A percentile compares a stretch with the other conserved stretches of the same genome.
Evolutionary conservation across 345 rosid genomes (phyloP).

Genomic region (Aquilaria yunnanensis): DNA sequence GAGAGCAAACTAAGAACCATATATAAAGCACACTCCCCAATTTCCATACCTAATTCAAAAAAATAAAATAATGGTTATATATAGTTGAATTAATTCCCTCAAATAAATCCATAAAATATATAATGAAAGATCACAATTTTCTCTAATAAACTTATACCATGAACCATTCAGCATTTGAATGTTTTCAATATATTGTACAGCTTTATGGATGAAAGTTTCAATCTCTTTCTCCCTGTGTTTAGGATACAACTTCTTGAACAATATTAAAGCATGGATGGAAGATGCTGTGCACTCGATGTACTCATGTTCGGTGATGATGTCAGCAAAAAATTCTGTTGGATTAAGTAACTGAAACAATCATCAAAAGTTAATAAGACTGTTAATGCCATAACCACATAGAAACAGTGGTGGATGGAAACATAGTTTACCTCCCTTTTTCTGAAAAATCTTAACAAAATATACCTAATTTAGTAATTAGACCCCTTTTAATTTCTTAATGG

Average conservation of each 20-base stretch:
- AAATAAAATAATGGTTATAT: background rate
- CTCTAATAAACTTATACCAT: conserved; percentile 21
- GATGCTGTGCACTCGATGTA: conserved; percentile 49
- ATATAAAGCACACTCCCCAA: conserved; percentile 41
- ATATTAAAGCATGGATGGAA: conserved; percentile 30
- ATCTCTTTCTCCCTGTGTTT: conserved; percentile 37
- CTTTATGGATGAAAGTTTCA: conserved; percentile 21
- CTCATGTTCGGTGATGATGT: conserved; percentile 30
- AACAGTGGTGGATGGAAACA: no score
- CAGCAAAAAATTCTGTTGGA: conserved; percentile 39
- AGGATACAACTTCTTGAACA: conserved; percentile 37
- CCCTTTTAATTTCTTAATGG: no score
- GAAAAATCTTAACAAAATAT: no score
- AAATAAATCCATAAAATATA: no score
- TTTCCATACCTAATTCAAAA: conserved; percentile 27
- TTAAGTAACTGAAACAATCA: conserved; percentile 31
- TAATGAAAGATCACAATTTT: background rate
- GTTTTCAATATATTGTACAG: conserved; percentile 26
- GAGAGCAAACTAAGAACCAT: conserved; percentile 49
- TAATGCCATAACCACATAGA: no score
- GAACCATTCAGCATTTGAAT: conserved; percentile 36
- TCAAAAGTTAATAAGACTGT: background rate
- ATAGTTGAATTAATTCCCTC: background rate
- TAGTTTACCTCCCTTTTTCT: no score
- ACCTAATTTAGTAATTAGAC: no score